Evolutionary conservation across 2,329 filamentous ascomycete species (phyloP), one percentile per base, ranked within the genome.

Genomic region (Fusarium penzigii): DNA sequence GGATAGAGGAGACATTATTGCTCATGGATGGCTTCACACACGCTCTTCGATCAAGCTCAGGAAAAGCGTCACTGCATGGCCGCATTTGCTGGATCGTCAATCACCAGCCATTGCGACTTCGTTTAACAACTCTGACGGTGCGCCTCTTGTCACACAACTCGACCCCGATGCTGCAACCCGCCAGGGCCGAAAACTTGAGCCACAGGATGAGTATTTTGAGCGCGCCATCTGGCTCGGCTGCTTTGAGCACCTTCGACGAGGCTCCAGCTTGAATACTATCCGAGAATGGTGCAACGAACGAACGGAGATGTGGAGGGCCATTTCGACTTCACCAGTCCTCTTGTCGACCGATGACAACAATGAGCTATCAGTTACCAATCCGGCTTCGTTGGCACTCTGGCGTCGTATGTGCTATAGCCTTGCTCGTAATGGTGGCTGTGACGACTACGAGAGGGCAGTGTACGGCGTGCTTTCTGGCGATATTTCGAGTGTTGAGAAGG

Each of bases 381-480:
- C 74, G 2, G 72, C 75, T 36, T 77, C 82, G 1, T 73, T 82
- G 17, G 74, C 81, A n/a, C 75, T 92, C 5, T 95, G 89, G 86
- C 84, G 89, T 50, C 85, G 88, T 45, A 89, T 89, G 76, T 93
- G 89, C 71, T 89, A 86, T 67, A 81, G 84, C 17, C 68, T 87
- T 44, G 86, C 89, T 46, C 85, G 88, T 17, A 84, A 88, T 46
- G 84, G 85, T 2, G 84, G 84, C 25, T 82, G 82, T 1, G 86
- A 89, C 62, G 83, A 88, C 46, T 93, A 92, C 65, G 92, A 99
- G 72, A 84, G 86, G 49, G 94, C 93, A 16, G 91, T 96, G 0
- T 97, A 96, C 67, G 93, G 91, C 29, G 75, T 97, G 12, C 79
- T 99, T n/a, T 88, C 89, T 40, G 94, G 94, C 45, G 91, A 97